Evolutionary conservation across 2,329 filamentous ascomycete genomes (phyloP), one percentile per base, ranked within the genome.

Genomic region (Colletotrichum coccodes): DNA sequence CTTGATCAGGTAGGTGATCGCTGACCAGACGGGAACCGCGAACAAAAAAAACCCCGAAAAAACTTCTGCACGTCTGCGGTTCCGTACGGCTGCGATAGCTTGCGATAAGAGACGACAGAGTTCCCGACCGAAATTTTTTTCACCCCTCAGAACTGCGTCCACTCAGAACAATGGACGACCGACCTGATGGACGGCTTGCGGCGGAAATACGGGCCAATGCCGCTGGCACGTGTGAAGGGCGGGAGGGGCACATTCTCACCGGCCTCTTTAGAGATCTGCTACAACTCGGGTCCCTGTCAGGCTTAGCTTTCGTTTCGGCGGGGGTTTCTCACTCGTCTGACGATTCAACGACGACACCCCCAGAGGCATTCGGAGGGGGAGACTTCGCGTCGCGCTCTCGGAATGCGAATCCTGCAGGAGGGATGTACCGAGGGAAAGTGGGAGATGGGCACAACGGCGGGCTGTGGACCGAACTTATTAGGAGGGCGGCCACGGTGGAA

Each of bases 181-280:
- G n/a, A 52, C n/a, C 49, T 36, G 28, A 40, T 21, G 47, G 65
- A 42, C 62, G 61, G 64, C 62, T 69, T 60, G 42, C 56, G 54
- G 56, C 61, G 66, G 66, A 60, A 69, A 56, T 68, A 54, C 54
- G 61, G 53, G 52, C 61, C 66, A 69, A 69, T 69, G 66, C 66
- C 36, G 62, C 50, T 60, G 32, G 66, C 66, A 69, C 61, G 66
- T 69, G 61, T 65, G 36, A 65, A 46, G 49, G 18, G 34, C 34
- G 49, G 42, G 66, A 69, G 66, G 61, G 61, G 66, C 66, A 65
- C 3, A 65, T 69, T 69, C 7, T 50, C 54, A 66, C 66, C 32
- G 18, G 3, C 47, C 61, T 30, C 12, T 16, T 26, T 16, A 21
- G 23, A 44, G 42, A 60, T 69, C 16, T 52, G 3, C 21, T 50